Conservation (phyloP, 148 eudicot genomes). For the Chenopodium formosanum region DNA sequence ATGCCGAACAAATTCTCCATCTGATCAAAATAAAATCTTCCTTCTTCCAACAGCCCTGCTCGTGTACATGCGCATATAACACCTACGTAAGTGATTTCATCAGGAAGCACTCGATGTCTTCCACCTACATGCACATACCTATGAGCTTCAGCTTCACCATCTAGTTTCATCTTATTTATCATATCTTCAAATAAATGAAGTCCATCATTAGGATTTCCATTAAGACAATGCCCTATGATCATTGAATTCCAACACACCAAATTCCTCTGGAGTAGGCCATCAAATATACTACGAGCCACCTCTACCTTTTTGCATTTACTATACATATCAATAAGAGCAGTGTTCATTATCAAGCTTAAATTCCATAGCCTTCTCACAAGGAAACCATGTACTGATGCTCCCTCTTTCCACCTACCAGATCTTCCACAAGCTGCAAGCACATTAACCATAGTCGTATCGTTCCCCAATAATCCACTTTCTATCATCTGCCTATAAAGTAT, state of each 20-base stretch:
- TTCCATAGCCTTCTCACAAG: conserved; percentile 32
- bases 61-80: conserved; percentile 79
- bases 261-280: conserved; percentile 45
- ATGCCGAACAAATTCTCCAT: conserved; percentile 49
- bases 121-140: conserved; percentile 6
- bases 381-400: conserved; percentile 63
- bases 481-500: conserved; percentile 71
- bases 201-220: conserved; percentile 69
- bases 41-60: conserved; percentile 46
- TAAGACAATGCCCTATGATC: conserved; percentile 73
- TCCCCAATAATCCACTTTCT: conserved; percentile 32
- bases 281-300: conserved; percentile 55
- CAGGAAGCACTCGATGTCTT: conserved; percentile 35
- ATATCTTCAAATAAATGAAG: conserved; percentile 51
- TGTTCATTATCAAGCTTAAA: conserved; percentile 47
- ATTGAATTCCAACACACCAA: conserved; percentile 78
- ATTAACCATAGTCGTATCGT: conserved; percentile 47
- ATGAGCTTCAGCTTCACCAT: not conserved
- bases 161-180: conserved; percentile 29
- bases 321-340: conserved; percentile 74
- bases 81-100: conserved; percentile 67
- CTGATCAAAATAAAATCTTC: conserved; percentile 50
- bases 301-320: conserved; percentile 58
- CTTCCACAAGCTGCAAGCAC: conserved; percentile 68
- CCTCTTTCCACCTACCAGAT: conserved; percentile 67